These are phyloP conservation scores for Phytophthora boehmeriae DNA, from an alignment of 352 stramenopile species.

Conservation along the genomic window DNA sequence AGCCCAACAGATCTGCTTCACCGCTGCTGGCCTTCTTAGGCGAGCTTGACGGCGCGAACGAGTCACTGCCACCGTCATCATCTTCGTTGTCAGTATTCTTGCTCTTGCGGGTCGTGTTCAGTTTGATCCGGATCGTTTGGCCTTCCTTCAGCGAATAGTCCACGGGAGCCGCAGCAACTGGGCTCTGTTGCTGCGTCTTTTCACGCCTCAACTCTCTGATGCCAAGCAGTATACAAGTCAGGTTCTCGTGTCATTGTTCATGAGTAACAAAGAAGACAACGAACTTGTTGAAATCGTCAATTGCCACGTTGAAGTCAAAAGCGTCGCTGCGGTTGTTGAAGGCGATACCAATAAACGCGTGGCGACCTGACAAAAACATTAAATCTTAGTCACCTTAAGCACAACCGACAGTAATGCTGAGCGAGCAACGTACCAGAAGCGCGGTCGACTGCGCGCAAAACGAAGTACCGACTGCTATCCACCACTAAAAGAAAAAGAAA, in stretches of 20 bases:
- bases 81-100: conserved; percentile 48
- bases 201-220: conserved; percentile 66
- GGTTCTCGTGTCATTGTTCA: not conserved
- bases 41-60: conserved; percentile 20
- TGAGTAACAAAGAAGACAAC: too few relatives aligned
- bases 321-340: conserved; percentile 95
- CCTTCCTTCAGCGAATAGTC: conserved; percentile 94
- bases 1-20: conserved; percentile 43
- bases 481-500: conserved; percentile 51
- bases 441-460: conserved; percentile 91
- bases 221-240: conserved; percentile 5
- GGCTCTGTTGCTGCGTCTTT: conserved; percentile 44
- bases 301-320: conserved; percentile 95
- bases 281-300: conserved; percentile 89
- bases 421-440: conserved; percentile 48
- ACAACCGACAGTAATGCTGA: not conserved
- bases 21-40: conserved; percentile 33
- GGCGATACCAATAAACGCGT: conserved; percentile 94
- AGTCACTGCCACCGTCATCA: conserved; percentile 36
- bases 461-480: conserved; percentile 95
- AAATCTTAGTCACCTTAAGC: not conserved
- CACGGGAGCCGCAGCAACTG: conserved; percentile 48
- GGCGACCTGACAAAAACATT: conserved; percentile 50
- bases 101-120: conserved; percentile 64
- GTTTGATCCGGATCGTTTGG: conserved; percentile 92